A percentile compares a stretch with the other conserved stretches of the same genome.
Conservation (phyloP, 805 yeast genomes). For the Metschnikowia sp. region DNA sequence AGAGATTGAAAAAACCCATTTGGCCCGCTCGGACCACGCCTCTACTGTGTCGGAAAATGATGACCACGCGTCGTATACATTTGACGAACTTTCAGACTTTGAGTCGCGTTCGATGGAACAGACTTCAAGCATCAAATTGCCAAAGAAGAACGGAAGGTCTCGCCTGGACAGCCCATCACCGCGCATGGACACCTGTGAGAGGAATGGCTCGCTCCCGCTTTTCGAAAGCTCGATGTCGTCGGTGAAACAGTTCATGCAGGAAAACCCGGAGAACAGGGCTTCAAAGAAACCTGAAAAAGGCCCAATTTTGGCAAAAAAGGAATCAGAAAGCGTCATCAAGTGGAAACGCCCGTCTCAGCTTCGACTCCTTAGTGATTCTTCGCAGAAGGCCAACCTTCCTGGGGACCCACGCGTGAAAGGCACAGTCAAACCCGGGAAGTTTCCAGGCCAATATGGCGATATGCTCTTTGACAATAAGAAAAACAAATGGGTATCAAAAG, state of each 20-base stretch:
- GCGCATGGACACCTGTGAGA: constrained; percentile 1
- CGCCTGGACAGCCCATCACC: constrained; percentile 4
- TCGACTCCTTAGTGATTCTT: constrained; percentile 16
- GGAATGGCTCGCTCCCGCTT: constrained; percentile 1
- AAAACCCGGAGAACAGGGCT: background rate
- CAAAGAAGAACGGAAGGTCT: background rate
- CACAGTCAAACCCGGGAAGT: constrained; percentile 32
- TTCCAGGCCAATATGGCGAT: constrained; percentile 34
- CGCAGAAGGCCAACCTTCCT: constrained; percentile 4
- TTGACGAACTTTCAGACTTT: constrained; percentile 26
- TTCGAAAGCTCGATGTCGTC: constrained; percentile 14
- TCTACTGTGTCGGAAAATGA: background rate
- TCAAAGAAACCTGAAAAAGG: background rate
- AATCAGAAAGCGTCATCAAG: constrained; percentile 21
- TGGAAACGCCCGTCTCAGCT: constrained; percentile 41
- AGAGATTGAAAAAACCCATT: constrained; percentile 8
- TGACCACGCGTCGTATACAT: constrained; percentile 25
- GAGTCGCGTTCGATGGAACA: constrained; percentile 5
- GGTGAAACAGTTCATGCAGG: constrained; percentile 9
- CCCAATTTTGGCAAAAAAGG: background rate
- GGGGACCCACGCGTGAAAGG: constrained; percentile 20
- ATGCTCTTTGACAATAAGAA: constrained; percentile 32
- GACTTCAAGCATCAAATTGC: background rate
- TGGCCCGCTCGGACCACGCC: background rate
- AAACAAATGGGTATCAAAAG: constrained; percentile 28